Evolutionary conservation across 2,329 filamentous ascomycete genomes (phyloP).

Genomic region (Clonostachys chloroleuca): DNA sequence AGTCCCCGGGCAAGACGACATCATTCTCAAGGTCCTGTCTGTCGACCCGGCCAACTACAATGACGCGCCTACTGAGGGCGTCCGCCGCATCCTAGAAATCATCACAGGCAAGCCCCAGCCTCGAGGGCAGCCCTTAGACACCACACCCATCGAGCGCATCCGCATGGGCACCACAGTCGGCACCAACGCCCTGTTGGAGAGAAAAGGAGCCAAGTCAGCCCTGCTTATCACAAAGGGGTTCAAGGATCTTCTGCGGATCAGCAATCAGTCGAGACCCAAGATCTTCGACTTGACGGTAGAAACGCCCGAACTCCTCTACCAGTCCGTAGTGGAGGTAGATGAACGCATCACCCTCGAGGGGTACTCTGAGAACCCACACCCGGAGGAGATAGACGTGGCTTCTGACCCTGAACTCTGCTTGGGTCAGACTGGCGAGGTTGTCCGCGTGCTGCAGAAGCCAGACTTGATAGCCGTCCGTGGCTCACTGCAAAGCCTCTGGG

Average conservation of each 20-base stretch:
- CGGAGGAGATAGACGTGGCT: conserved; percentile 66
- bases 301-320: conserved; percentile 65
- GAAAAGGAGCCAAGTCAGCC: conserved; percentile 68
- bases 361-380: conserved; percentile 64
- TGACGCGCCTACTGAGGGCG: conserved; percentile 66
- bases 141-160: conserved; percentile 50
- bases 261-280: conserved; percentile 67
- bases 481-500: conserved; percentile 56
- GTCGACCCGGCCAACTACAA: conserved; percentile 69
- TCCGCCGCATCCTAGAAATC: conserved; percentile 40
- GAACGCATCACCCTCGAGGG: conserved; percentile 71
- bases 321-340: conserved; percentile 67
- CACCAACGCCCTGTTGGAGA: conserved; percentile 70
- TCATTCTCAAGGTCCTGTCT: conserved; percentile 68
- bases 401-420: conserved; percentile 57
- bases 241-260: conserved; percentile 66
- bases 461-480: conserved; percentile 44
- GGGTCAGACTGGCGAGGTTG: conserved; percentile 63
- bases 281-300: conserved; percentile 70
- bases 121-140: conserved; percentile 22
- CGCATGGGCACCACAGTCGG: conserved; percentile 77
- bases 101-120: conserved; percentile 23
- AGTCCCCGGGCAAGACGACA: conserved; percentile 58
- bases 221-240: conserved; percentile 70
- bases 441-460: conserved; percentile 60